These are phyloP conservation scores for Aspergillus ellipticus DNA, from an alignment of 495 filamentous ascomycete genomes.

Conservation along the genomic window DNA sequence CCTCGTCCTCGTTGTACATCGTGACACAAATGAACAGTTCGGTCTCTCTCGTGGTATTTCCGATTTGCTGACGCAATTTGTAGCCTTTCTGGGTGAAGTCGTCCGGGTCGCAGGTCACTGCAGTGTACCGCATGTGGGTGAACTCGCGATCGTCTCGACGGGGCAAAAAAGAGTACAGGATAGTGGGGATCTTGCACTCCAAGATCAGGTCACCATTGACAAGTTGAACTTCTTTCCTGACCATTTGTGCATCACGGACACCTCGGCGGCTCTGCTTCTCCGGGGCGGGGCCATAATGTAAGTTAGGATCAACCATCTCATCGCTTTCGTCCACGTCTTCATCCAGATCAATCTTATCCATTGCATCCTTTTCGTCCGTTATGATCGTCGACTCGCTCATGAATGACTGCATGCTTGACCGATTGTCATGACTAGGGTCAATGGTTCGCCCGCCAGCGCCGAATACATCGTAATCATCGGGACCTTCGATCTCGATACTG, in stretches of 20 bases:
- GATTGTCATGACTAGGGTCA: conserved; percentile 29
- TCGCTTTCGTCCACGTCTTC: conserved; percentile 41
- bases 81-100: conserved; percentile 87
- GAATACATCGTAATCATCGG: conserved; percentile 69
- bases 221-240: conserved; percentile 88
- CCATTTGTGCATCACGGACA: conserved; percentile 78
- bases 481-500: conserved; percentile 39
- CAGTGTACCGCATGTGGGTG: conserved; percentile 99
- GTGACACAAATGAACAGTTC: conserved; percentile 97
- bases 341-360: conserved; percentile 42
- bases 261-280: conserved; percentile 82
- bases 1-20: conserved; percentile 98
- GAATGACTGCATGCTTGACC: conserved; percentile 56
- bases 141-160: conserved; percentile 91
- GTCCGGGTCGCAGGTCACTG: conserved; percentile 97
- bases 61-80: conserved; percentile 93
- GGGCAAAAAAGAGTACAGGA: conserved; percentile 91
- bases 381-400: conserved; percentile 61
- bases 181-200: conserved; percentile 98
- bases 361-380: conserved; percentile 50
- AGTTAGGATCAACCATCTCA: conserved; percentile 38
- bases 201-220: conserved; percentile 97
- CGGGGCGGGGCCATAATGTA: conserved; percentile 85
- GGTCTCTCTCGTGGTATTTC: conserved; percentile 82
- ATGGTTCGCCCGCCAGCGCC: conserved; percentile 56